Base-by-base conservation (phyloP, 495 filamentous ascomycete species). In the Tuber umbilicatum region DNA sequence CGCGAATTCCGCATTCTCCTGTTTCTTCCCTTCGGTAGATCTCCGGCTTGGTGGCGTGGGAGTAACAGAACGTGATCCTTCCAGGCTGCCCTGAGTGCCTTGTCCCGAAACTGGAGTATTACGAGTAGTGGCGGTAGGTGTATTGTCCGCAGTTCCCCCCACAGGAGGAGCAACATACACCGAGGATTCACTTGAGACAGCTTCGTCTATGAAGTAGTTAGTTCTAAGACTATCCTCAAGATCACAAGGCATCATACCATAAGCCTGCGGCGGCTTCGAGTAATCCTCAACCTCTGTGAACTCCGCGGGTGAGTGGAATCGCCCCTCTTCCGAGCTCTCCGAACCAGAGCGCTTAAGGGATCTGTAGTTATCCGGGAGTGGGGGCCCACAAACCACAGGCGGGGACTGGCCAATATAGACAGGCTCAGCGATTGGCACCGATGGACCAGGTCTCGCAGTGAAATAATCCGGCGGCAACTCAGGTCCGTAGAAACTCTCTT, bases 1-100 rank as follows among this genome's bases (percentile, higher is more conserved):
- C 69, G 78, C 68, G 23, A 79, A 60, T 64, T 79, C 64, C 35
- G 67, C 72, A 38, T 79, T 14, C 37, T 70, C 69, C 19, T 78
- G 72, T 14, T 69, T 74, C 45, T 70, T 55, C 39, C 70, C 72
- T 45, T 64, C 68, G 69, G 71, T 72, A 7, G 39, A 73, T 69
- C 50, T 74, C 45, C 41, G 60, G 6, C 60, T 70, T 42, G 23
- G 38, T 41, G 47, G 40, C 42, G 60, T 70, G 39, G 69, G 71
- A 27, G 75, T 78, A 16, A 43, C 69, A 31, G n/a, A 27, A 27
- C 42, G 73, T 35, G 55, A 64, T 27, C 50, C 50, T 16, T 60
- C 50, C n/a, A n/a, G 50, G 50, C 50, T 60, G 4, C n/a, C n/a
- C 16, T 16, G 50, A 31, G 12, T 12, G n/a, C 16, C 5, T 27